Conservation (phyloP, 2,329 filamentous ascomycete genomes). For the Arthrobotrys megalospora region DNA sequence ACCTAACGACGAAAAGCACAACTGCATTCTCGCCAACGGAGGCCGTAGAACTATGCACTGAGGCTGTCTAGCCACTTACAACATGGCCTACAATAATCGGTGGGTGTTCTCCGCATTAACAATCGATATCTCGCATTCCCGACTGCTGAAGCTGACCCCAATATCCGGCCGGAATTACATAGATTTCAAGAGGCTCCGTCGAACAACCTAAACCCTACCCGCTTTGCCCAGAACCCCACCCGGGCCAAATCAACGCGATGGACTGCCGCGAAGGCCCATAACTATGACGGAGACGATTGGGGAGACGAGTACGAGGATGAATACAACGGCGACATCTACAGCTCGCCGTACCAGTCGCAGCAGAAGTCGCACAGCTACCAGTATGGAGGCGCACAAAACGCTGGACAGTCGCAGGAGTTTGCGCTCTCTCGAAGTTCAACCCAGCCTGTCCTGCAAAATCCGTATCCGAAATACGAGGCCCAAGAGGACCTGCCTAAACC, state of each 20-base stretch:
- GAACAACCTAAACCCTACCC: slow-evolving; percentile 52
- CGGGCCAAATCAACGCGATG: slow-evolving; percentile 52
- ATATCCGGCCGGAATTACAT: background rate
- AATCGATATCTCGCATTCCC: background rate
- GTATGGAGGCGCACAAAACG: slow-evolving; percentile 12
- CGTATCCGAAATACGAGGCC: slow-evolving; percentile 28
- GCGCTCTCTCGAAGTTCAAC: slow-evolving; percentile 40
- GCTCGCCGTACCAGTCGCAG: slow-evolving; percentile 42
- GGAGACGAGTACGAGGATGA: slow-evolving; percentile 50
- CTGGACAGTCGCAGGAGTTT: slow-evolving; percentile 11
- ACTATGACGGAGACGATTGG: slow-evolving; percentile 58
- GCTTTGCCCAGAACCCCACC: slow-evolving; percentile 54
- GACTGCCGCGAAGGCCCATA: slow-evolving; percentile 51
- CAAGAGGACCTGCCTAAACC: slow-evolving; percentile 34
- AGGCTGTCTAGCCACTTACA: background rate
- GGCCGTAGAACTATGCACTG: slow-evolving; percentile 16
- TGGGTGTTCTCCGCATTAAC: background rate
- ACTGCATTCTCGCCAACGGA: background rate
- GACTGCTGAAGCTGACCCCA: background rate
- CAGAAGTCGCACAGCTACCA: background rate
- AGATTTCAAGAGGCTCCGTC: slow-evolving; percentile 47
- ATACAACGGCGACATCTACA: slow-evolving; percentile 45
- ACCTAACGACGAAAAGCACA: background rate
- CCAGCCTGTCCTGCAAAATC: slow-evolving; percentile 39
- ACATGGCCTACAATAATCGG: slow-evolving; percentile 58